Evolutionary conservation across 2,329 filamentous ascomycete genomes (phyloP), one percentile per base, ranked within the genome.

Genomic region (Thelonectria blattea): DNA sequence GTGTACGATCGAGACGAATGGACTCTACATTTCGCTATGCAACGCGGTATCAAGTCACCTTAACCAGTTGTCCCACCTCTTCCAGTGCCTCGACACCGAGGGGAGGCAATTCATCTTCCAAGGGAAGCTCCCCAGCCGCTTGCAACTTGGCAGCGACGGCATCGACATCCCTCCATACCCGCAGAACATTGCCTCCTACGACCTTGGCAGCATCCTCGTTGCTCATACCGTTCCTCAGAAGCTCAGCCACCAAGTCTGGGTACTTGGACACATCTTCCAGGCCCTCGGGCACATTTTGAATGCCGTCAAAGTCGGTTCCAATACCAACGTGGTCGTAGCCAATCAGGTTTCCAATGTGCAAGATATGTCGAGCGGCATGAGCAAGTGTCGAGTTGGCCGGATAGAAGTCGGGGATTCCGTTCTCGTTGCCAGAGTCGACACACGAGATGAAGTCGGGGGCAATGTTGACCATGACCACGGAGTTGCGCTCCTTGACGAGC

Each of bases 381-480:
- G 82, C 81, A 37, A 98, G 75, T 0, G 91, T 96, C 9, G 87
- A 86, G 64, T 93, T 89, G 52, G 81, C 79, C 0, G 88, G 85
- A 52, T 89, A 87, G 58, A 84, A 84, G 14, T 88, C 83, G 0
- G 92, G 91, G 5, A 96, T 72, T 0, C 89, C 90, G 43, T 85
- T 84, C 15, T 82, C 78, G 3, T 83, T 80, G 32, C 84, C 81
- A 1, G 83, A 79, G 10, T 85, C 82, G 1, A 83, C 80, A 74
- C 93, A 97, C 27, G 89, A 91, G 62, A 97, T 86, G 74, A 97
- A 97, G 17, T 88, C 88, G 0, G 92, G 91, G 15, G 85, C 81
- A 71, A 97, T 96, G 74, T 96, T 97, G 63, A 97, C 87, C 92
- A 97, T 96, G 54, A 97, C 91, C 10, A 98, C 70, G 3, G 90